Base-by-base conservation (phyloP, 495 filamentous ascomycete species). In the Aspergillus taichungensis region DNA sequence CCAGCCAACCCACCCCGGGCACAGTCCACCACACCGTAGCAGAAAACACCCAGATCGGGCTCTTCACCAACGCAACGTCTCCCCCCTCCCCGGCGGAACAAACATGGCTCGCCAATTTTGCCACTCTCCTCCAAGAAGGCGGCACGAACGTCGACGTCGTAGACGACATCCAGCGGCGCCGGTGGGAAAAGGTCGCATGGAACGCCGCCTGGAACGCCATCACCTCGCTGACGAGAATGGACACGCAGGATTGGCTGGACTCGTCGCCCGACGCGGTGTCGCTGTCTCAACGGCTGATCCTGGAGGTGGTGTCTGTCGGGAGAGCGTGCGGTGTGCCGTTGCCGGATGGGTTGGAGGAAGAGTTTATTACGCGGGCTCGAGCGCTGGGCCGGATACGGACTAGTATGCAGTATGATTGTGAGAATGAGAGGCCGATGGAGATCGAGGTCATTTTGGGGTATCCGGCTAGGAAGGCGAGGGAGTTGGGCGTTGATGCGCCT, bases 141-240 rank as follows among this genome's bases (percentile, higher is more conserved):
- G 40, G 60, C 13, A 76, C 73, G 2, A 46, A 48, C 6, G 68
- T 69, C 57, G 47, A 62, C 10, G 44, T 72, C 8, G 46, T 64
- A 6, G 61, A 64, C 0, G 63, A 72, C 36, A 69, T 78, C 36
- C 74, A 76, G 31, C 52, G 53, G 34, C 58, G 64, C 41, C 67
- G 72, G 38, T 78, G 74, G 74, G 66, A 72, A 33, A 78, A 78
- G 43, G 68, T 75, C 8, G 68, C 76, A 9, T 76, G 73, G 72
- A 78, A 78, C 45, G 72, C 52, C 8, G 73, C 73, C 0, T 76
- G 73, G 73, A 78, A 76, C 51, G 66, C 72, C 0, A 31, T 76
- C 13, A 78, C 73, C 0, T 61, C 74, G 0, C 46, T 76, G n/a
- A 76, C 74, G 0, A 43, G 63, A 51, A 53, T 74, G n/a, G 72